Evolutionary conservation across 2,329 filamentous ascomycete species (phyloP), one percentile per base, ranked within the genome.

Genomic region (Fusarium newnesense): DNA sequence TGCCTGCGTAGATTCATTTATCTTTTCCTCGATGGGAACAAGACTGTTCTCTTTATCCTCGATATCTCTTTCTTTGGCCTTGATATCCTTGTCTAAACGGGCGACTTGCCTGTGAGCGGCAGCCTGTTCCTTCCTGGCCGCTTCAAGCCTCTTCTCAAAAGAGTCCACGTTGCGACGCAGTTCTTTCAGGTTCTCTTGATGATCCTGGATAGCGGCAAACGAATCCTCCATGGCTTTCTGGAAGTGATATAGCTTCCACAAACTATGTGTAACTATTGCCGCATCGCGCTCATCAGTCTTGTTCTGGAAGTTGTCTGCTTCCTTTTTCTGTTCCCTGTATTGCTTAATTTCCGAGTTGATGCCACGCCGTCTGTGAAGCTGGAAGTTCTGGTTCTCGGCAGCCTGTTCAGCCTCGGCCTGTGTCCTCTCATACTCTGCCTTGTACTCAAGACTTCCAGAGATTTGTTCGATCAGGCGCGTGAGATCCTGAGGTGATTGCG

Each of bases 321-420:
- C 96, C 75, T 91, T 92, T 84, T 98, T 98, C 83, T 98, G 96
- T 81, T 98, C 95, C 79, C 97, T 93, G 79, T 98, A 99, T 78
- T 97, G 95, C 81, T 96, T 97, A 81, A 99, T 97, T 83, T 99
- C 96, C 6, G 95, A 96, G 81, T 98, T 98, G 84, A 99, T 98
- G 53, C 94, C 95, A 75, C 96, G 91, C 39, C 96, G 93, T 69
- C 95, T 91, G 78, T 96, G 93, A 13, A 98, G 90, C 80, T 97
- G 95, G 75, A 94, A 93, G 49, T 91, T 94, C 74, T 97, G 94
- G 74, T 97, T 94, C 77, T 98, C 96, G 2, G 92, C 90, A 10
- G 96, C 95, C 76, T 94, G 91, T 73, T 98, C 95, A 9, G 93
- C 91, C 79, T 97, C 94, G 12, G 88, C 87, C 82, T 98, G 96